Conservation (phyloP, 371 early-diverging fungal species). For the Encephalitozoon hellem region DNA sequence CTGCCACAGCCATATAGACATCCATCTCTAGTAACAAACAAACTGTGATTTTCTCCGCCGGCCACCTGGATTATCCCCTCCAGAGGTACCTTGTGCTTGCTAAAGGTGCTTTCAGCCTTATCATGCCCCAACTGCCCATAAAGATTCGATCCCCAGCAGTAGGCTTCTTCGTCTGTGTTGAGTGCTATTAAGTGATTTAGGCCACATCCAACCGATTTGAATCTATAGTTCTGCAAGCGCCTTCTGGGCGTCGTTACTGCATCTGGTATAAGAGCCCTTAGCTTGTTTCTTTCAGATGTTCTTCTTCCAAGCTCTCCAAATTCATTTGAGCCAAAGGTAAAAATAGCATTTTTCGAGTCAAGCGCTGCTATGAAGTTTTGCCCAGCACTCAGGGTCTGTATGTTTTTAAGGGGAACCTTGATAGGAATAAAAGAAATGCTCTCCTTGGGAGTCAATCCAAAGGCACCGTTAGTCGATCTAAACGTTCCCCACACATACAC, state of each 20-base stretch:
- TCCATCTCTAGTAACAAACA: slow-evolving; percentile 49
- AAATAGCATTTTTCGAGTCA: slow-evolving; percentile 67
- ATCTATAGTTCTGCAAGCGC: slow-evolving; percentile 53
- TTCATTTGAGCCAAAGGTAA: slow-evolving; percentile 83
- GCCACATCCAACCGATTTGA: slow-evolving; percentile 69
- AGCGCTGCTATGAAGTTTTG: slow-evolving; percentile 78
- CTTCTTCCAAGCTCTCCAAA: slow-evolving; percentile 74
- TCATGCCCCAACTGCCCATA: slow-evolving; percentile 75
- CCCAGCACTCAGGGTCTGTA: slow-evolving; percentile 72
- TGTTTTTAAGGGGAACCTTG: slow-evolving; percentile 62
- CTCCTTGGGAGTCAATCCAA: slow-evolving; percentile 63
- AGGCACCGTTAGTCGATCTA: slow-evolving; percentile 65
- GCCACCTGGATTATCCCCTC: slow-evolving; percentile 41
- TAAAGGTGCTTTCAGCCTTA: slow-evolving; percentile 36
- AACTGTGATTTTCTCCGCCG: slow-evolving; percentile 55
- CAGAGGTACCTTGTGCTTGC: slow-evolving; percentile 23
- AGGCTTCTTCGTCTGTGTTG: slow-evolving; percentile 64
- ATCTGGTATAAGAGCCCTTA: slow-evolving; percentile 59
- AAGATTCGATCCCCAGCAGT: slow-evolving; percentile 84
- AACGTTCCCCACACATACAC: slow-evolving; percentile 91
- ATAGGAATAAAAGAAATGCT: slow-evolving; percentile 65
- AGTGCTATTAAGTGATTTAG: slow-evolving; percentile 75
- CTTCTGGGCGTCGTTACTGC: slow-evolving; percentile 54
- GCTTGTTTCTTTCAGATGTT: slow-evolving; percentile 53
- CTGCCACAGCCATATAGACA: slow-evolving; percentile 56